Conservation (phyloP, 352 stramenopile species). For the Pythium scleroteichum region DNA sequence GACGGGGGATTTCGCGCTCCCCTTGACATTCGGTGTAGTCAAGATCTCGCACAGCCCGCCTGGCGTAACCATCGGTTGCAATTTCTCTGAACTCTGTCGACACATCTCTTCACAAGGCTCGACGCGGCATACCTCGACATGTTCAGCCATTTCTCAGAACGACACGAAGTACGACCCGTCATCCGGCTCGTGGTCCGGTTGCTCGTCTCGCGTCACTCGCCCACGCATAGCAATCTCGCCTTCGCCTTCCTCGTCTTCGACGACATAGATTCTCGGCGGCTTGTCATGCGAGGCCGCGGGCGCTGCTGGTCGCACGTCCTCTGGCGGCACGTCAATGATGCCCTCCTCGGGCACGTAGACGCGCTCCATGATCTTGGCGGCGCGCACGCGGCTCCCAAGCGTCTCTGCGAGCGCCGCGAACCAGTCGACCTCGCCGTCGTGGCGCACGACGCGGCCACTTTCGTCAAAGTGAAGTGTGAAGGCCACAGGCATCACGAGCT, state of each 20-base stretch:
- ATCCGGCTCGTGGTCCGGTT: background rate
- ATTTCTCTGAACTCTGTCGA: too few relatives aligned
- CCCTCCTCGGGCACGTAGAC: conserved; percentile 10
- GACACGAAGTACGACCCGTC: background rate
- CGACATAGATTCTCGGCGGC: background rate
- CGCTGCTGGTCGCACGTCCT: background rate
- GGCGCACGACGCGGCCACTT: conserved; percentile 1
- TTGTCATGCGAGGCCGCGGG: background rate
- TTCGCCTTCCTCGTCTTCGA: background rate
- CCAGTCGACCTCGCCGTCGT: conserved; percentile 18
- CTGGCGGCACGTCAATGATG: conserved; percentile 3
- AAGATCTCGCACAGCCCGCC: too few relatives aligned
- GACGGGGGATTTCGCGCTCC: too few relatives aligned
- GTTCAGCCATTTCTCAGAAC: background rate
- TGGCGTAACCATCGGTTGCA: background rate
- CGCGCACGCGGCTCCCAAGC: background rate
- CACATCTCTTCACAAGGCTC: too few relatives aligned
- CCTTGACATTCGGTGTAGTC: too few relatives aligned
- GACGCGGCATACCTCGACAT: background rate
- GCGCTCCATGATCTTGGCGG: conserved; percentile 17
- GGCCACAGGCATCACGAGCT: conserved; percentile 5
- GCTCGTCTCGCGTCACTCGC: background rate
- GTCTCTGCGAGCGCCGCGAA: background rate
- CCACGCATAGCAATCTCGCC: background rate
- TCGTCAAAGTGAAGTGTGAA: conserved; percentile 19